Conservation (phyloP, 805 yeast species). For the Candida hungchunana region DNA sequence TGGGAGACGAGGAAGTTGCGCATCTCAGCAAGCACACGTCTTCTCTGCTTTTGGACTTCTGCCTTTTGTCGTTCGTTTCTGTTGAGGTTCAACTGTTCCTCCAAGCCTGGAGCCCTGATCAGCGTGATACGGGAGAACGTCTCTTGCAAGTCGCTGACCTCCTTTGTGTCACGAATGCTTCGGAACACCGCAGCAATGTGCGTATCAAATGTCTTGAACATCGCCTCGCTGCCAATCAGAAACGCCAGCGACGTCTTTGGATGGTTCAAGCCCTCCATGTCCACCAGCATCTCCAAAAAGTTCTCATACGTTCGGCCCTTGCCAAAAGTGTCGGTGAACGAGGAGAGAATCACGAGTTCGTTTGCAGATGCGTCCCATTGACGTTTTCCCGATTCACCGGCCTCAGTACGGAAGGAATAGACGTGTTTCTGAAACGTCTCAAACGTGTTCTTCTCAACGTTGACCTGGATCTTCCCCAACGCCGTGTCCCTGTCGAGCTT, state of each 20-base stretch:
- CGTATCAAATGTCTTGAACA: constrained; percentile 11
- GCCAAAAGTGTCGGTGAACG: constrained; percentile 15
- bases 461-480: constrained; percentile 3
- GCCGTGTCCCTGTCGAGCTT: neutral
- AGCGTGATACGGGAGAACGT: constrained; percentile 22
- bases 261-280: constrained; percentile 6
- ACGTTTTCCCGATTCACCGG: constrained; percentile 5
- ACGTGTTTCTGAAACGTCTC: constrained; percentile 7
- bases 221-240: constrained; percentile 10
- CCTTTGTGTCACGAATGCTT: neutral
- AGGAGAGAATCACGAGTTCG: constrained; percentile 16
- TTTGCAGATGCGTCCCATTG: constrained; percentile 10
- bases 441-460: neutral
- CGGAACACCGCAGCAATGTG: constrained; percentile 4
- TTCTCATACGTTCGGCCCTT: constrained; percentile 10
- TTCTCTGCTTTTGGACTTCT: constrained; percentile 20
- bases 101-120: constrained; percentile 21
- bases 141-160: constrained; percentile 11
- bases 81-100: constrained; percentile 4
- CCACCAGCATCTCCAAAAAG: constrained; percentile 12
- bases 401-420: constrained; percentile 7
- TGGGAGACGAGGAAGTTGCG: constrained; percentile 25
- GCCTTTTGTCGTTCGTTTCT: constrained; percentile 22
- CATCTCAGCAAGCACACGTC: constrained; percentile 23
- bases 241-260: constrained; percentile 17